Conservation (phyloP, 2,329 filamentous ascomycete genomes). For the Byssochlamys sp. region DNA sequence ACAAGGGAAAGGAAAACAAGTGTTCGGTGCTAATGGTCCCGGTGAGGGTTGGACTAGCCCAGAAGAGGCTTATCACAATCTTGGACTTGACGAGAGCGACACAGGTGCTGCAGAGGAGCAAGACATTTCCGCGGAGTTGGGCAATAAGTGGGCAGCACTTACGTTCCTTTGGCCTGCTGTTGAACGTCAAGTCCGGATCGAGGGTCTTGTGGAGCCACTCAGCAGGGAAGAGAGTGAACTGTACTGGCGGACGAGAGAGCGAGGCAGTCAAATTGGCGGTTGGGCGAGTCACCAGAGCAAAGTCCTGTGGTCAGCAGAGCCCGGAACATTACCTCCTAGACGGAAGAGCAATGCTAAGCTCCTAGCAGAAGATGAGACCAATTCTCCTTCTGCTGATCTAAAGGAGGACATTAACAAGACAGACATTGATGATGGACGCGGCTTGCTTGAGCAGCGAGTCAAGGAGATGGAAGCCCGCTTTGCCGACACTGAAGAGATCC, state of each 20-base stretch:
- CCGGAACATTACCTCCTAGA: constrained; percentile 14
- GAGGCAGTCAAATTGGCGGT: constrained; percentile 76
- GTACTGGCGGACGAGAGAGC: constrained; percentile 57
- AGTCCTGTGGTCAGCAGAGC: constrained; percentile 47
- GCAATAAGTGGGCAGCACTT: constrained; percentile 68
- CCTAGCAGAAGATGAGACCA: constrained; percentile 6
- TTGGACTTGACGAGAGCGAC: constrained; percentile 29
- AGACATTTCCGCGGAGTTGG: constrained; percentile 6
- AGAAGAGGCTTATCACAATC: not conserved
- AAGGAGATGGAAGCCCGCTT: constrained; percentile 67
- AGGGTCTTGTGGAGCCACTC: constrained; percentile 63
- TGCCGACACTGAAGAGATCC: constrained; percentile 65
- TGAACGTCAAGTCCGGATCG: constrained; percentile 83
- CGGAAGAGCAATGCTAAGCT: constrained; percentile 17
- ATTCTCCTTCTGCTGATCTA: constrained; percentile 11
- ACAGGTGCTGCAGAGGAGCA: constrained; percentile 25
- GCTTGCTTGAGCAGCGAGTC: constrained; percentile 67
- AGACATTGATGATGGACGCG: constrained; percentile 56
- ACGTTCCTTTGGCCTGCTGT: constrained; percentile 84
- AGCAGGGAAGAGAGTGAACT: constrained; percentile 59
- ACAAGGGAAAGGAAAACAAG: constrained; percentile 40
- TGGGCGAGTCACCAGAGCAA: constrained; percentile 88
- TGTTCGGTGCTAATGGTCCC: constrained; percentile 22
- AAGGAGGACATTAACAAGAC: constrained; percentile 21
- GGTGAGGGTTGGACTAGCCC: constrained; percentile 9